Percentiles rank a stretch among this genome's conserved stretches.
phyloP scores from a whole-genome alignment of 2,329 filamentous ascomycete genomes.

The Arthrobotrys entomopaga region DNA sequence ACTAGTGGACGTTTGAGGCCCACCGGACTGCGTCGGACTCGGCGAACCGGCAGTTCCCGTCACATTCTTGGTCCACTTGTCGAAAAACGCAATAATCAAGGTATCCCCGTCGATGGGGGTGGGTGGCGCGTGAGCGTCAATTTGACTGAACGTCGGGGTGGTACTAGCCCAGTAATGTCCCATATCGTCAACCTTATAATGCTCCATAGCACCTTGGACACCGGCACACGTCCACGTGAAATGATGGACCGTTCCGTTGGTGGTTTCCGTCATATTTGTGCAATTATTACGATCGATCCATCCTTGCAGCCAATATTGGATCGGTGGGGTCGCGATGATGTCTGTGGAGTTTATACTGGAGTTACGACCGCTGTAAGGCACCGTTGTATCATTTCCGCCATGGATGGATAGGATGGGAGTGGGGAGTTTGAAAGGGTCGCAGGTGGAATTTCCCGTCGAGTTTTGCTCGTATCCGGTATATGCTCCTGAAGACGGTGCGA shows the following conservation, averaged over 20 bases:
- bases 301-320: conserved; percentile 60
- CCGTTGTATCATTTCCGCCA: conserved; percentile 65
- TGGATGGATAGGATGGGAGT: conserved; percentile 67
- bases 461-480: conserved; percentile 61
- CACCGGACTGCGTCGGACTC: conserved; percentile 12
- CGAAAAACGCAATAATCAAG: conserved; percentile 65
- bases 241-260: conserved; percentile 64
- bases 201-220: conserved; percentile 62
- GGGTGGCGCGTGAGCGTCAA: conserved; percentile 62
- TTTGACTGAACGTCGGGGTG: conserved; percentile 64
- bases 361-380: conserved; percentile 64
- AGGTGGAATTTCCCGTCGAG: conserved; percentile 56
- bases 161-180: conserved; percentile 66
- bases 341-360: conserved; percentile 57
- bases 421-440: conserved; percentile 61
- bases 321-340: conserved; percentile 54
- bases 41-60: conserved; percentile 27
- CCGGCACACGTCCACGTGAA: conserved; percentile 63
- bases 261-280: conserved; percentile 60
- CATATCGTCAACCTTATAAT: conserved; percentile 64
- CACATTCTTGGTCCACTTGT: conserved; percentile 57
- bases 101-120: conserved; percentile 64
- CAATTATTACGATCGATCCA: conserved; percentile 64
- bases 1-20: conserved; percentile 12
- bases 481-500: conserved; percentile 65